These are phyloP conservation scores for Auxenochlorella protothecoides DNA, from an alignment of 139 green algal genomes.

Conservation along the genomic window DNA sequence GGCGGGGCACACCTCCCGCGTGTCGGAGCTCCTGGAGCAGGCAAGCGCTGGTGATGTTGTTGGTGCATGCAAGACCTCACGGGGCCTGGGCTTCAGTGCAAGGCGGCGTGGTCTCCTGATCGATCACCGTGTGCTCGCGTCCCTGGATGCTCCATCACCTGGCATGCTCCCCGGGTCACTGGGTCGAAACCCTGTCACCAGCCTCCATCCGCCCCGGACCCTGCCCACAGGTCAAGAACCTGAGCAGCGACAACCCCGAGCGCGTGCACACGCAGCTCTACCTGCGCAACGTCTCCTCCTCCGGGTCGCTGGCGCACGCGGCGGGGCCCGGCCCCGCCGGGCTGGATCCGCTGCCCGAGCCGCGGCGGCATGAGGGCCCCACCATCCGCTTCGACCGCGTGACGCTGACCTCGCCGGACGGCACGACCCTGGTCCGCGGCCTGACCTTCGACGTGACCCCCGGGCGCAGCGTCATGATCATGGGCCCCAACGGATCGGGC, in stretches of 20 bases:
- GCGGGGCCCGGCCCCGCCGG: neutral
- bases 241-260: constrained; percentile 47
- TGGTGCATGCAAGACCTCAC: neutral
- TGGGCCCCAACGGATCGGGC: constrained; percentile 83
- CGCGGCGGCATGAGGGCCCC: constrained; percentile 24
- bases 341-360: constrained; percentile 19
- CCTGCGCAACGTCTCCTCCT: constrained; percentile 55
- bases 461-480: constrained; percentile 65
- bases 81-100: no score
- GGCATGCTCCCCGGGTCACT: constrained; percentile 3
- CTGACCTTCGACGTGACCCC: constrained; percentile 63
- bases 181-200: neutral
- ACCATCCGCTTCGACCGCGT: constrained; percentile 51
- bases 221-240: constrained; percentile 35
- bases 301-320: constrained; percentile 4
- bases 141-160: no score
- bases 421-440: constrained; percentile 66
- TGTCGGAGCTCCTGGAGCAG: constrained; percentile 86
- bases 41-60: constrained; percentile 13
- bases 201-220: neutral
- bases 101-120: no score
- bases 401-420: constrained; percentile 76
- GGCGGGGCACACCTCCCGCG: constrained; percentile 73
- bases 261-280: constrained; percentile 52
- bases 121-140: no score